Conservation (phyloP, 108 stramenopile species). For the Seminavis robusta region DNA sequence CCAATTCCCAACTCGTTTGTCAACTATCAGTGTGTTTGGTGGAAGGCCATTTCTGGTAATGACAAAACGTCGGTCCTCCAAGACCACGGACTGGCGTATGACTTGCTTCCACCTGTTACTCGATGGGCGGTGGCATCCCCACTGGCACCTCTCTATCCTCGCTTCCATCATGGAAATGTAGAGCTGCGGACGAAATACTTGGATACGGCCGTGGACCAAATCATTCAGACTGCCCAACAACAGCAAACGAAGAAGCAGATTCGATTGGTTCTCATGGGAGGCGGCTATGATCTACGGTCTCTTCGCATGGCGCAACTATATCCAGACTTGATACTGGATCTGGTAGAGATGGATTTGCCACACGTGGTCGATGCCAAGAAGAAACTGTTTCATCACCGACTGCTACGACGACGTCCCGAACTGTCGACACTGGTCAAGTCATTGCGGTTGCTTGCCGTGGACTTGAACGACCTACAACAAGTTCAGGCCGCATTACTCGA, state of each 20-base stretch:
- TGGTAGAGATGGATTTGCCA: constrained; percentile 42
- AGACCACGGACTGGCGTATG: constrained; percentile 34
- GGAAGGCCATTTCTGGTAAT: constrained; percentile 51
- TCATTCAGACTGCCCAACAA: neutral
- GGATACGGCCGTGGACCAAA: constrained; percentile 26
- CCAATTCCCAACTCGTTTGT: neutral
- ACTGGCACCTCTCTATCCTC: too few species aligned
- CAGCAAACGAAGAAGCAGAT: constrained; percentile 10
- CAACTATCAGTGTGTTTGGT: constrained; percentile 29
- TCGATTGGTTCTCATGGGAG: constrained; percentile 43
- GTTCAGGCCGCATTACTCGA: neutral
- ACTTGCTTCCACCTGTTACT: constrained; percentile 43
- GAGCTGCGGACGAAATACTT: constrained; percentile 50
- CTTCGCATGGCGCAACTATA: constrained; percentile 25
- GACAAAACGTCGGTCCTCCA: constrained; percentile 31
- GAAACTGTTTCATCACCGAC: constrained; percentile 24
- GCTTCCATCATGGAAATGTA: constrained; percentile 49
- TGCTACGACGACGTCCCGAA: constrained; percentile 35
- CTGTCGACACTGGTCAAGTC: too few species aligned
- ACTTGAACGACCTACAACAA: neutral
- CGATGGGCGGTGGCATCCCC: constrained; percentile 13
- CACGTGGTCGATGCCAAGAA: constrained; percentile 40
- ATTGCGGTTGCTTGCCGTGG: constrained; percentile 32
- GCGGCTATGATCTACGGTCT: constrained; percentile 47
- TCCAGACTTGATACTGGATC: constrained; percentile 10